Evolutionary conservation across 106 monocot species (phyloP).

Genomic region (Dioscorea dumetorum): DNA sequence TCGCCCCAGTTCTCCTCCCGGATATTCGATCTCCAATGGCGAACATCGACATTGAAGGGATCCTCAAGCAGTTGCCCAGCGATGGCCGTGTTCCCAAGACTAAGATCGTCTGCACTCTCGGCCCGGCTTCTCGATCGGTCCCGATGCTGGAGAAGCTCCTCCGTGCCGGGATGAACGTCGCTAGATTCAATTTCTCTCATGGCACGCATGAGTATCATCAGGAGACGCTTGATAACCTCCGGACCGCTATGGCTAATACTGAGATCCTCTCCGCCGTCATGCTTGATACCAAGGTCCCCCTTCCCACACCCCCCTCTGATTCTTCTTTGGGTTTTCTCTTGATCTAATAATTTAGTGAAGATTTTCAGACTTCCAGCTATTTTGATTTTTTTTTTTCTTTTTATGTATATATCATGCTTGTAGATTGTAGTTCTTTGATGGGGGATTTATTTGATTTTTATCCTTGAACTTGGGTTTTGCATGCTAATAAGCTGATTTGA

Average conservation of each 20-base stretch:
- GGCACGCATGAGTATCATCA: slow-evolving; percentile 77
- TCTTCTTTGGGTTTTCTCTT: no score
- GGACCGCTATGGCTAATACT: slow-evolving; percentile 71
- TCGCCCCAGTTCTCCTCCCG: no score
- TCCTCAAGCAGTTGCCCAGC: slow-evolving; percentile 32
- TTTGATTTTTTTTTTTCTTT: no score
- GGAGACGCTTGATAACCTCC: slow-evolving; percentile 70
- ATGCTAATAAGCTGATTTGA: no score
- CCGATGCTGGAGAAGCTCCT: slow-evolving; percentile 72
- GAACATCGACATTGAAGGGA: slow-evolving; percentile 36
- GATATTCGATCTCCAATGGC: slow-evolving; percentile 14
- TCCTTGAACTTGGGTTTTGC: no score
- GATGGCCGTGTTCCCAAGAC: slow-evolving; percentile 61
- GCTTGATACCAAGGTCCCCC: slow-evolving; percentile 79
- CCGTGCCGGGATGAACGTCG: slow-evolving; percentile 72
- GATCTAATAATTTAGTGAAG: no score
- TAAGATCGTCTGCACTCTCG: slow-evolving; percentile 80
- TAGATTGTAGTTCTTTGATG: no score
- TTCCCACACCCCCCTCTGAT: background rate
- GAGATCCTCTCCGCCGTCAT: slow-evolving; percentile 69
- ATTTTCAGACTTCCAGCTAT: no score
- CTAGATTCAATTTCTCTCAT: slow-evolving; percentile 76
- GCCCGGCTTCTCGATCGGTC: slow-evolving; percentile 65
- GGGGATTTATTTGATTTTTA: no score
- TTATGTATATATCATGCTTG: no score